Base-by-base conservation (phyloP, 2,329 filamentous ascomycete species). In the Trichoderma atroviride region DNA sequence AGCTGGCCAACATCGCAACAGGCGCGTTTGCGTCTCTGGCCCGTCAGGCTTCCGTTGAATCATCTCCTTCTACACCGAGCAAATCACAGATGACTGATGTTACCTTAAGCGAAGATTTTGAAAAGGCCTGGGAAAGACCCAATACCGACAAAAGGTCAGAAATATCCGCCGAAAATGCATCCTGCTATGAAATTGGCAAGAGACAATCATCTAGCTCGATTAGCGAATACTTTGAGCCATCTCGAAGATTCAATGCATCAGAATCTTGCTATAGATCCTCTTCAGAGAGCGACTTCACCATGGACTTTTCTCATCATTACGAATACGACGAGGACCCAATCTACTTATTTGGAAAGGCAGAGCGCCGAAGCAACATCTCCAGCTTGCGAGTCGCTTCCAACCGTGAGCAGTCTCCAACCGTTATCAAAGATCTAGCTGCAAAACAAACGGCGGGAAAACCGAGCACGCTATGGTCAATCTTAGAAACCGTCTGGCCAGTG, bases 401-500 rank as follows among this genome's bases (percentile, higher is more conserved):
- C 52, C 66, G 4, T 66, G 71, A 11, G 73, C 70, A 27, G 73
- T 75, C 47, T 5, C 27, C 40, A 27, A 16, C 27, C 5, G 33
- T 22, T 4, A 11, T 5, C 7, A 35, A 55, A 22, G 52, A 37
- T 1, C 19, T 10, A 22, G 35, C 19, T 13, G 2, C 35, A 7
- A 53, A 16, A 1, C 29, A 43, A 5, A n/a, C 50, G n/a, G 14
- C 1, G 4, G 7, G 27, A 31, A 64, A 57, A 24, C 35, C 55
- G 27, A 56, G 13, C 24, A 31, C 55, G 3, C 50, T 79, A 0
- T 60, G 72, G 4, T 69, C 74, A 4, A 79, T 77, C 2, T 47
- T 79, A 1, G 79, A 78, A 16, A 94, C 92, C 0, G 84, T 97
- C 0, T 91, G 92, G 88, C 91, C 92, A 0, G 84, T 80, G 0